These are phyloP conservation scores for Periglandula ipomoeae DNA, from an alignment of 2,329 filamentous ascomycete species.

Conservation along the genomic window DNA sequence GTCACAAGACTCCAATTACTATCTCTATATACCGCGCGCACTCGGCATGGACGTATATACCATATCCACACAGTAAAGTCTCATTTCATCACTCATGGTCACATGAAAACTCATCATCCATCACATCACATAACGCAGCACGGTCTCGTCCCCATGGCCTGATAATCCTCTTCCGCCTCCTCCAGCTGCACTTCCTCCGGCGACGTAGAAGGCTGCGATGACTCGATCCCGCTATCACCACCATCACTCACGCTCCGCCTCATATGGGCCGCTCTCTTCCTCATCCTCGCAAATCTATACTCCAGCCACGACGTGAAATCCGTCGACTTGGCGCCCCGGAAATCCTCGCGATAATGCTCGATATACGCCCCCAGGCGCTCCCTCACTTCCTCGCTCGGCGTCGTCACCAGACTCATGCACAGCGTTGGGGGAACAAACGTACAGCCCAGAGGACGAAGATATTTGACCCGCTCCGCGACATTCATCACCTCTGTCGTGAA, in stretches of 20 bases:
- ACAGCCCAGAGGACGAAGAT: too few species aligned
- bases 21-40: too few species aligned
- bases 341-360: neutral
- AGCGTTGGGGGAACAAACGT: too few species aligned
- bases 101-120: too few species aligned
- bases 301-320: neutral
- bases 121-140: neutral
- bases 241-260: neutral
- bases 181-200: neutral
- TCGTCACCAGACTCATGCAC: too few species aligned
- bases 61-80: too few species aligned
- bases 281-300: neutral
- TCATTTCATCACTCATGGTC: neutral
- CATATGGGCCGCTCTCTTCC: neutral
- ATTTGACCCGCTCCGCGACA: too few species aligned
- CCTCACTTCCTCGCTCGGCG: neutral
- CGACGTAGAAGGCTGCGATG: neutral
- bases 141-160: neutral
- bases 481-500: too few species aligned
- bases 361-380: neutral
- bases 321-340: neutral
- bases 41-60: too few species aligned
- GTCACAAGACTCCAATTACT: too few species aligned
- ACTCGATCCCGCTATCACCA: neutral
- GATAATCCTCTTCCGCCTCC: too few species aligned